A percentile compares a stretch with the other conserved stretches of the same genome.
These are phyloP conservation scores for Rubia tinctorum DNA, from an alignment of 305 asterid species.

Conservation along the genomic window DNA sequence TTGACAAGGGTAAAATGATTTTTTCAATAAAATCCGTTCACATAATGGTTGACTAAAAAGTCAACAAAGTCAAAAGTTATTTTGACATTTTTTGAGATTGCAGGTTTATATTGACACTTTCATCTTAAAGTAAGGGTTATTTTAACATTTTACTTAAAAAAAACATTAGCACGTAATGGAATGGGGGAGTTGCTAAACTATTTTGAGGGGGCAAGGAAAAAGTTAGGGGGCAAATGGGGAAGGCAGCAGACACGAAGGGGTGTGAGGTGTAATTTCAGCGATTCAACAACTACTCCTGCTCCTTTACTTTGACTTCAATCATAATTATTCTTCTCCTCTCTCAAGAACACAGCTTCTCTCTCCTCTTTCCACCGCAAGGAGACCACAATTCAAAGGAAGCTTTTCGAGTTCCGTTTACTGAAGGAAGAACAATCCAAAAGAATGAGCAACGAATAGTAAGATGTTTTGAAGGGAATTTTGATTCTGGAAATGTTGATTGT, in stretches of 20 bases:
- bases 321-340: background rate
- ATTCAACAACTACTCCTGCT: background rate
- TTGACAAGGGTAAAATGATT: too few species aligned
- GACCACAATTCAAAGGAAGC: background rate
- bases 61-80: too few species aligned
- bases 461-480: background rate
- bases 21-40: too few species aligned
- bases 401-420: background rate
- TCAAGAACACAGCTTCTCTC: background rate
- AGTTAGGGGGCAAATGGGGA: background rate
- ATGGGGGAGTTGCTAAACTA: too few species aligned
- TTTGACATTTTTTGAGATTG: too few species aligned
- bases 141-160: too few species aligned
- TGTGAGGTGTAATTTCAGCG: background rate
- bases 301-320: background rate
- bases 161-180: too few species aligned
- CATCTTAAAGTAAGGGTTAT: too few species aligned
- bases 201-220: too few species aligned
- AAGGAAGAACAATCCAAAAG: background rate
- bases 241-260: background rate
- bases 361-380: background rate
- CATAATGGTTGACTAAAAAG: too few species aligned
- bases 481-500: background rate
- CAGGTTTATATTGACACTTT: too few species aligned
- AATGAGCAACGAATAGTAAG: slow-evolving; percentile 93